Evolutionary conservation across 441 rosid species (phyloP).

Genomic region (Kokia cookei): DNA sequence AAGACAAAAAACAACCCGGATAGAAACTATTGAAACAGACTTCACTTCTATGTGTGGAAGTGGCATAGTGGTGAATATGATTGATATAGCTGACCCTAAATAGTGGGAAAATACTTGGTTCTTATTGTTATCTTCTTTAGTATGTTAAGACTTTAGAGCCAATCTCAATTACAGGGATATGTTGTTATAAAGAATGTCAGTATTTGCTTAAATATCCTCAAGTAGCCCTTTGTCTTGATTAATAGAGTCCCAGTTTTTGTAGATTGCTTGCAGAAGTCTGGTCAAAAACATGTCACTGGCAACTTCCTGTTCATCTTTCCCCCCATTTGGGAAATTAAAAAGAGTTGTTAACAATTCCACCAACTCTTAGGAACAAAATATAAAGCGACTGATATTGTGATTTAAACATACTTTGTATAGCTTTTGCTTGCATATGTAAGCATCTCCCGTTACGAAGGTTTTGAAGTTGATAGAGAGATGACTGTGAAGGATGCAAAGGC

Average conservation of each 20-base stretch:
- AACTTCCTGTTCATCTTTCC: neutral
- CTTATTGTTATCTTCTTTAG: neutral
- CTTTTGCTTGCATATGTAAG: slow-evolving; percentile 47
- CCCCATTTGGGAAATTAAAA: neutral
- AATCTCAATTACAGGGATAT: neutral
- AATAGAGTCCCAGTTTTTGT: neutral
- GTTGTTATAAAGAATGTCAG: neutral
- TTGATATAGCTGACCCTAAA: neutral
- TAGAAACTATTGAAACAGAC: neutral
- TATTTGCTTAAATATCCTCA: neutral
- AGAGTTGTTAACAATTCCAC: neutral
- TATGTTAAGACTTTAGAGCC: neutral
- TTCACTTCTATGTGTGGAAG: neutral
- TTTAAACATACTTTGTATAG: slow-evolving; percentile 18
- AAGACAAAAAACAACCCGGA: neutral
- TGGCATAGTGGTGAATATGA: neutral
- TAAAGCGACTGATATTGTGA: neutral
- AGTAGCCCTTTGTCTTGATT: neutral
- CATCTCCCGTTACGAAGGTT: slow-evolving; percentile 47
- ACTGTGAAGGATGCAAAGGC: slow-evolving; percentile 44
- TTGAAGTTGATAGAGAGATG: slow-evolving; percentile 33
- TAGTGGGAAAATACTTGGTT: neutral
- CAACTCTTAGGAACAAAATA: neutral
- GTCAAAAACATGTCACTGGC: neutral
- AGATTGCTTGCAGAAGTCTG: neutral